Evolutionary conservation across 176 grass and related monocot genomes (phyloP), one percentile per base, ranked within the genome.

Genomic region (Typha latifolia): DNA sequence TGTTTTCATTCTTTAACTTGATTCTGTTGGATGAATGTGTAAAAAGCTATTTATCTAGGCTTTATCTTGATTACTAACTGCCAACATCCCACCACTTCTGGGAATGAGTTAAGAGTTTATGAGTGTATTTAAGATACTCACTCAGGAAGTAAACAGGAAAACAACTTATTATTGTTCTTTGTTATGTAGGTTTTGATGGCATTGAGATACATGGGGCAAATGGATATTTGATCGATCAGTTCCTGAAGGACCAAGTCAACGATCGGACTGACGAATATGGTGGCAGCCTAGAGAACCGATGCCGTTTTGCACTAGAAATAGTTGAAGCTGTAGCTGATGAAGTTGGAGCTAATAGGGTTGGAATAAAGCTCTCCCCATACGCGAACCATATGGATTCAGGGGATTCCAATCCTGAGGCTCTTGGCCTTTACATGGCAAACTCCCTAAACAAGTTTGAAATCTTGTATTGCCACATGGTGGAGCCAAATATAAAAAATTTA

Each of bases 151-250:
- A 43, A 43, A 43, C 37, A 43, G 37, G 8, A 43, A 29, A 43
- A 43, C 37, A 43, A 43, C 37, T 43, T 43, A 43, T 10, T 43
- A 43, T 9, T 10, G 37, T 43, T 6, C 37, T 43, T 1, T 43
- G 37, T 43, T 43, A 9, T 67, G 49, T 66, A 96, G 91, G 84
- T 75, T 96, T 96, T 65, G 87, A 90, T 75, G 91, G 87, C 47
- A 81, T 96, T 78, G 91, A 96, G 76, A 87, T 96, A 14, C 91
- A 96, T 75, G 81, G 80, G 51, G 81, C 84, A 24, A 75, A 96
- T 48, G 86, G 84, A 57, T 96, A 90, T 66, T 78, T 96, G 77
- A 82, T 96, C 7, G 91, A 90, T 37, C 91, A 90, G 19, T 96
- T 96, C 69, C 16, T 96, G 14, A 90, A 90, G 61, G 91, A 87